Conservation (phyloP, 768 basidiomycete species). For the Mycena kentingensis region DNA sequence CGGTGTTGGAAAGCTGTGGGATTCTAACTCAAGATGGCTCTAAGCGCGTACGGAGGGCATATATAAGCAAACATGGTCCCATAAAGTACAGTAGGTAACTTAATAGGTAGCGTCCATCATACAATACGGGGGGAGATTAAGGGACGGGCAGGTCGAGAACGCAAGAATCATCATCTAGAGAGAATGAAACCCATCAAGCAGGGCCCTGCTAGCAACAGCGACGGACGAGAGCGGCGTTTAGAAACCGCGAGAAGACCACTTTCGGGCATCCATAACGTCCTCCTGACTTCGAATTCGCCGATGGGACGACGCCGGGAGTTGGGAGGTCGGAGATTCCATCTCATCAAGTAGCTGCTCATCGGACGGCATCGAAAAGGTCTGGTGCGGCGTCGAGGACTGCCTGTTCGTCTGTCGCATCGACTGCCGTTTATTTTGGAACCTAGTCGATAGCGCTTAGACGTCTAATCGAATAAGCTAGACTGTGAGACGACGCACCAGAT, state of each 20-base stretch:
- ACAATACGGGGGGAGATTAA: conserved; percentile 40
- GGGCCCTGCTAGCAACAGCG: conserved; percentile 29
- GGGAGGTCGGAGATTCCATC: conserved; percentile 36
- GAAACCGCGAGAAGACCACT: conserved; percentile 50
- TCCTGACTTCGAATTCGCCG: conserved; percentile 47
- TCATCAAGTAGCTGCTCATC: conserved; percentile 45
- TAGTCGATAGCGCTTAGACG: conserved; percentile 34
- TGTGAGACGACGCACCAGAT: conserved; percentile 62
- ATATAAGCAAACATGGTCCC: neutral
- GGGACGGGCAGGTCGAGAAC: conserved; percentile 39
- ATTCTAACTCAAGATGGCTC: neutral
- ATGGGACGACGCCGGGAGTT: conserved; percentile 36
- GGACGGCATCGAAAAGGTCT: conserved; percentile 47
- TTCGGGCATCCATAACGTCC: conserved; percentile 47
- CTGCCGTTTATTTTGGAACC: conserved; percentile 89
- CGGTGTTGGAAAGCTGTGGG: neutral
- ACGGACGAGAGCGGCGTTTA: conserved; percentile 39
- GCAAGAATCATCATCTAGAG: conserved; percentile 32
- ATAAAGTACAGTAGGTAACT: conserved; percentile 18
- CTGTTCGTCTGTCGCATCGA: conserved; percentile 79
- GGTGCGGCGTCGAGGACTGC: conserved; percentile 58
- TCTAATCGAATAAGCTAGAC: conserved; percentile 17
- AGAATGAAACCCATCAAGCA: conserved; percentile 18
- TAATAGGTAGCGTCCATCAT: conserved; percentile 17
- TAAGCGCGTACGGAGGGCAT: neutral